phyloP scores from a whole-genome alignment of 805 yeast species.

The Candida ficus region DNA sequence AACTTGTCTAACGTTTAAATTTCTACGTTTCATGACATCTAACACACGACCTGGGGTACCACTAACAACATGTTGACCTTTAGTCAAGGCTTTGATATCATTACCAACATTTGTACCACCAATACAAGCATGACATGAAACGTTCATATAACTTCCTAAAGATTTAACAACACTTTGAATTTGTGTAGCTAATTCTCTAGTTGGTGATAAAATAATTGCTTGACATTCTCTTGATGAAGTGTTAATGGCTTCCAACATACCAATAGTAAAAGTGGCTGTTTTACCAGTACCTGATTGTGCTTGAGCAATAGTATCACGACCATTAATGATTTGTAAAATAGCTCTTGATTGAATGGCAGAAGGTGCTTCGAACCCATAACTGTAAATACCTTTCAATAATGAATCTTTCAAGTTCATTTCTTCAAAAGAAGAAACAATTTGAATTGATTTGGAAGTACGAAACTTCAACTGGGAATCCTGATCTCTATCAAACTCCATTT shows the following conservation, averaged over 20 bases:
- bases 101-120: constrained; percentile 87
- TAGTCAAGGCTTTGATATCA: constrained; percentile 68
- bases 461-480: constrained; percentile 57
- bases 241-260: constrained; percentile 85
- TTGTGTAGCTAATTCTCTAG: constrained; percentile 93
- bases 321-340: constrained; percentile 88
- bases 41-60: constrained; percentile 97
- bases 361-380: constrained; percentile 93
- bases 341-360: constrained; percentile 98
- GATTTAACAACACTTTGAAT: constrained; percentile 84
- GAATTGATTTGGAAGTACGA: constrained; percentile 51
- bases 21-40: constrained; percentile 86
- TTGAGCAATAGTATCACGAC: constrained; percentile 95
- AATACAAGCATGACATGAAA: constrained; percentile 84
- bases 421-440: constrained; percentile 61
- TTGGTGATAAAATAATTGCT: constrained; percentile 89
- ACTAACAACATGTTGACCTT: constrained; percentile 86
- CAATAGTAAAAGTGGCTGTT: constrained; percentile 96
- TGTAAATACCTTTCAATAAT: constrained; percentile 61
- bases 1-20: constrained; percentile 64
- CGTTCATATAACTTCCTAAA: constrained; percentile 82
- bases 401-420: constrained; percentile 71
- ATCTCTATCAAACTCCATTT: constrained; percentile 57
- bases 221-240: constrained; percentile 69
- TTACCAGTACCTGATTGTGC: constrained; percentile 99